Percentiles rank a stretch among this genome's conserved stretches.
phyloP scores from a whole-genome alignment of 2,329 filamentous ascomycete species.

The Massarina eburnea region DNA sequence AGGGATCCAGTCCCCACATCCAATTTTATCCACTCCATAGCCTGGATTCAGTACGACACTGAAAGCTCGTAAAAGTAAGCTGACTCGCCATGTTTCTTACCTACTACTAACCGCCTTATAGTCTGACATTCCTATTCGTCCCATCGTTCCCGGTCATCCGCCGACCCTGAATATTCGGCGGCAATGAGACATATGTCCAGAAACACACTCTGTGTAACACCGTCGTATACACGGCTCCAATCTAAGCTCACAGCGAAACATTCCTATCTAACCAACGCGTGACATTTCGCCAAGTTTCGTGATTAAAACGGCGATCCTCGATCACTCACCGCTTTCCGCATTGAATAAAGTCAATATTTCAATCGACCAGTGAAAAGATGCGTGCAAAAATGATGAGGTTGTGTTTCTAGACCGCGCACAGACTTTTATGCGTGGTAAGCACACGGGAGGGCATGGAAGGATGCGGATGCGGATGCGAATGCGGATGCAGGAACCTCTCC shows the following conservation, averaged over 20 bases:
- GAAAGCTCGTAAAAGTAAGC: not conserved
- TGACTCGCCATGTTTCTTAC: not conserved
- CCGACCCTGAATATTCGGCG: too few relatives aligned
- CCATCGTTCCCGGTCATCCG: too few relatives aligned
- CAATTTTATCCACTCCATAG: too few relatives aligned
- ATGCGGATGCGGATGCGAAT: not conserved
- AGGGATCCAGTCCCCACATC: too few relatives aligned
- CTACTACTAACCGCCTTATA: too few relatives aligned
- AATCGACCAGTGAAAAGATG: not conserved
- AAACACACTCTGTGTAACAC: too few relatives aligned
- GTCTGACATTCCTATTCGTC: too few relatives aligned
- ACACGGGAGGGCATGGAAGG: not conserved
- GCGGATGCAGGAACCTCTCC: not conserved
- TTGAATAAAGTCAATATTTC: not conserved
- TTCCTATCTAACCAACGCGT: too few relatives aligned
- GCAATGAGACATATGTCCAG: too few relatives aligned
- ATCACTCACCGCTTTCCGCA: not conserved
- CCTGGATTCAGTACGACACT: not conserved
- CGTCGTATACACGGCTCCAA: too few relatives aligned
- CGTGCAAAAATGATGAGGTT: not conserved
- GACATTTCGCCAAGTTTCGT: not conserved
- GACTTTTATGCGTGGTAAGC: not conserved
- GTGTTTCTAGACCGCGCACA: not conserved
- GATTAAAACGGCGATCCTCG: too few relatives aligned
- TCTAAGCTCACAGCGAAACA: not conserved